Evolutionary conservation across 495 filamentous ascomycete species (phyloP), one percentile per base, ranked within the genome.

Genomic region (Patellaria atrata): DNA sequence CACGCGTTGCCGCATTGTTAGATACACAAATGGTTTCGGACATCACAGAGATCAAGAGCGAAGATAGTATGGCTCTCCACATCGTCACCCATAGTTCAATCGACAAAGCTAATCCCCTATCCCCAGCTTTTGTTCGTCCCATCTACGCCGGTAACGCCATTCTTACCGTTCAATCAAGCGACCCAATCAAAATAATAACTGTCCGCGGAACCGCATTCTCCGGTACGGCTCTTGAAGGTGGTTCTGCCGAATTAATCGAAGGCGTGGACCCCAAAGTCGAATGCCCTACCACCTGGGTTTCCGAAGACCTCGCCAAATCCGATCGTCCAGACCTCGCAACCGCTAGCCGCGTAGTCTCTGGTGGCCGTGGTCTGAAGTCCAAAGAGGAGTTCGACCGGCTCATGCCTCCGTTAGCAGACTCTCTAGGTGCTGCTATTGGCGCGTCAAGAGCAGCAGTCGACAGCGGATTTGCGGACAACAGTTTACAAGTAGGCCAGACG

Each of bases 101-200:
- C 15, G 17, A 4, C 5, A 18, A 41, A 32, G 25, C 36, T 37
- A 31, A 30, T 14, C 8, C 19, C 18, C 38, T 35, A 19, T 13
- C 93, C 93, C 14, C 39, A 75, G 71, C 83, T 14, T 97, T 96
- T 53, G 81, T 94, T 26, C 82, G 89, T 21, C 86, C 91, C 27
- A 93, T 97, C 51, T 97, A 97, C 52, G 89, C 89, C 33, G 89
- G 89, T 26, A 97, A 97, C 54, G 91, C 84, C 31, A 89, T 97
- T 48, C 73, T 91, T 10, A 97, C 91, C n/a, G 84, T 94, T 20
- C 81, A 96, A 55, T 91, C 83, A 5, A 70, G 70, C 37, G 91
- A 97, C 51, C 48, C 63, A 2, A 75, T 82, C 58, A 97, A 94
- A 60, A 56, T 94, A 25, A 70, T 96, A 45, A 97, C 89, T 21